Base-by-base conservation (phyloP, 306 rosid genomes). In the Prunus davidiana region DNA sequence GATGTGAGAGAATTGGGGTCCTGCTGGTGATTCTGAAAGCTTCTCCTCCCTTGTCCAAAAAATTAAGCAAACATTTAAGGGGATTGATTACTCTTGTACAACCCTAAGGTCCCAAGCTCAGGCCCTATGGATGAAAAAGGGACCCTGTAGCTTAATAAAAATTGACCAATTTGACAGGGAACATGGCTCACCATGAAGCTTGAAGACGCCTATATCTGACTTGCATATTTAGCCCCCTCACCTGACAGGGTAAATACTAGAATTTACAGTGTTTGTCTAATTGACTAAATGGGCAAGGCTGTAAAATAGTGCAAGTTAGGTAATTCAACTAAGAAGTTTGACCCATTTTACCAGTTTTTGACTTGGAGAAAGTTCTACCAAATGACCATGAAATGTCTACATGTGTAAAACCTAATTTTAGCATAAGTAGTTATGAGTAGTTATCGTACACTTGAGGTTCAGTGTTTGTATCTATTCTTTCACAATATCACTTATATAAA, bases 11-110 rank as follows among this genome's bases (percentile, higher is more conserved):
- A 73, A 34, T 2, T 19, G 25, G 25, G 69, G 50, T 19, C 47
- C 54, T 49, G 15, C 65, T 27, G 28, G n/a, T 58, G 81, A 60
- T 51, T 27, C 18, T 52, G 76, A 83, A 67, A 60, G 58, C 19
- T 73, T 6, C 58, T 4, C 9, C 43, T 7, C 43, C 43, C 41
- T 72, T 47, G 34, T 16, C 24, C 28, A 63, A 51, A 41, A 54
- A 79, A 41, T 10, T 47, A 49, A 73, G 79, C 20, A 47, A 34
- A 19, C 69, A 64, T 64, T 64, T 64, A 64, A 38, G 49, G 16
- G 16, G 50, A 64, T 19, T 19, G 49, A 64, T 64, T 32, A 25
- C 77, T 22, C 62, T 34, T 46, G 74, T 7, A 69, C 60, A 49
- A 11, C 38, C 27, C 62, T 28, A 64, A 20, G 55, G 75, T 56